Evolutionary conservation across 805 yeast species (phyloP), one percentile per base, ranked within the genome.

Genomic region (Hanseniaspora mollemarum): DNA sequence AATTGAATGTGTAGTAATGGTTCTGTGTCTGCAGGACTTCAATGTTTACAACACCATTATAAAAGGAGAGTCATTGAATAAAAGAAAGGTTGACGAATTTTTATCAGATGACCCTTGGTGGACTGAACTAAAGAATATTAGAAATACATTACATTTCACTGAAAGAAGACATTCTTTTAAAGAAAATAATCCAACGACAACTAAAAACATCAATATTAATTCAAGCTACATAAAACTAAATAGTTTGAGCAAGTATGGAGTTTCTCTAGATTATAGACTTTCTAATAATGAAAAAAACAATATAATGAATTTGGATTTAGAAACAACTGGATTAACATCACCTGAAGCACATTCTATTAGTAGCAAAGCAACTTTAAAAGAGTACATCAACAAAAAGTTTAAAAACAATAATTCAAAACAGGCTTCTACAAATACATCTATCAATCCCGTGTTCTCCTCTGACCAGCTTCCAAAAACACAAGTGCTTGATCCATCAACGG

Each of bases 71-170:
- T 65, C 62, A 16, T 73, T 63, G 54, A 62, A 57, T 31, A 59
- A 68, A 21, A 73, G 71, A 1, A 70, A 67, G 25, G 76, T 87
- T 8, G 74, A 81, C 43, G 55, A 59, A 13, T 62, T 69, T 0
- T 65, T 90, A 44, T 68, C 67, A 21, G 67, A 71, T n/a, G 88
- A 83, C 52, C 81, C 77, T 48, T 90, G 97, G 96, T 92, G 96
- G 96, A 67, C 67, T 41, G 81, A 81, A 51, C 67, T 87, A 49
- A 67, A 71, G 33, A 76, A 72, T 41, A 80, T 83, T 0, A 73
- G 96, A 52, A 56, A 54, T 36, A 58, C 55, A 57, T 69, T 37
- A 9, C 4, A 37, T 38, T 29, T 38, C 9, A 39, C 31, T 68
- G 54, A 57, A 57, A 57, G 64, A 69, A 55, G 62, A 52, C 68